These are phyloP conservation scores for Aspergillus ustus DNA, from an alignment of 2,329 filamentous ascomycete species.

Conservation along the genomic window DNA sequence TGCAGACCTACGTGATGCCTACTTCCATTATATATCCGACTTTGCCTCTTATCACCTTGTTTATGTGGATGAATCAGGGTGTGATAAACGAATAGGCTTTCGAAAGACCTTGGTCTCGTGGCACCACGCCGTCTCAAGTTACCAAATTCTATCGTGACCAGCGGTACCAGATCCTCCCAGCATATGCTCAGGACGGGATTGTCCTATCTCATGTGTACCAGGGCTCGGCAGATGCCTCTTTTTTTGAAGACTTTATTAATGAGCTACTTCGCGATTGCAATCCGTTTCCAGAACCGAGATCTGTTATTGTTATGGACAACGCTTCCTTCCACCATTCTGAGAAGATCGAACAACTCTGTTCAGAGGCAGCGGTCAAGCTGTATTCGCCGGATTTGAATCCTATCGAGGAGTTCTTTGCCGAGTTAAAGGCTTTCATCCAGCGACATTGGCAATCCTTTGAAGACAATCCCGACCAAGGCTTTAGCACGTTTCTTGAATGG, in stretches of 20 bases:
- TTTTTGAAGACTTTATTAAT: neutral
- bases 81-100: slow-evolving; percentile 1
- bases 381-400: neutral
- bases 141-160: slow-evolving; percentile 5
- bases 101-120: slow-evolving; percentile 4
- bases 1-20: too few relatives aligned
- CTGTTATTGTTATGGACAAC: slow-evolving; percentile 8
- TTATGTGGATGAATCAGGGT: slow-evolving; percentile 4
- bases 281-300: neutral
- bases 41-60: neutral
- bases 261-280: slow-evolving; percentile 1
- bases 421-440: neutral
- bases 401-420: neutral
- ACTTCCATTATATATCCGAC: neutral
- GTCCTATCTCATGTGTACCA: neutral
- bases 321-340: neutral
- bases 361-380: neutral
- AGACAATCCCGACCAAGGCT: neutral
- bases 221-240: neutral
- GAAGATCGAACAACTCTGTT: neutral
- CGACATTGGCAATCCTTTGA: neutral
- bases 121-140: neutral
- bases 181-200: slow-evolving; percentile 1
- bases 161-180: slow-evolving; percentile 4
- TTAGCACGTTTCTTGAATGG: neutral